These are phyloP conservation scores for Trametes cubensis DNA, from an alignment of 768 basidiomycete species.

Conservation along the genomic window DNA sequence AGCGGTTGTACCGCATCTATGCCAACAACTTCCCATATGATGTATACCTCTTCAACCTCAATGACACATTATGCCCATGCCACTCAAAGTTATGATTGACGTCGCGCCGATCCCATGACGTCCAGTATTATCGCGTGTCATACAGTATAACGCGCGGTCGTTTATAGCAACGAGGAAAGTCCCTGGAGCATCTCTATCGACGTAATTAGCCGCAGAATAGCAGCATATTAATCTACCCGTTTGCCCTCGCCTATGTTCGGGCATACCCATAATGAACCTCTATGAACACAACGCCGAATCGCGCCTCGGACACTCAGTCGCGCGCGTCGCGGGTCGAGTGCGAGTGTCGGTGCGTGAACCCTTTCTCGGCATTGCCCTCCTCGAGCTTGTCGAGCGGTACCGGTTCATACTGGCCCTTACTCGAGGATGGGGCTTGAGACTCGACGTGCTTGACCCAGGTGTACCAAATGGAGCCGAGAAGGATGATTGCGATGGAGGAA, in stretches of 20 bases:
- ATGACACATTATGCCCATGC: too few relatives aligned
- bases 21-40: too few relatives aligned
- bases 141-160: too few relatives aligned
- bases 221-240: background rate
- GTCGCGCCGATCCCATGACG: too few relatives aligned
- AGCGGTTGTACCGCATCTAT: too few relatives aligned
- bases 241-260: background rate
- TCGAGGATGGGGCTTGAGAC: conserved; percentile 43
- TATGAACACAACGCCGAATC: background rate
- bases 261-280: background rate
- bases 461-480: conserved; percentile 81
- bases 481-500: conserved; percentile 78
- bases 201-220: background rate
- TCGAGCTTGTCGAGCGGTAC: conserved; percentile 69
- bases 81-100: too few relatives aligned
- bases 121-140: too few relatives aligned
- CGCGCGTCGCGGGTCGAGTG: conserved; percentile 13
- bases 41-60: too few relatives aligned
- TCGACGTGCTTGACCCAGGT: conserved; percentile 87
- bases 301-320: conserved; percentile 2
- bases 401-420: conserved; percentile 54
- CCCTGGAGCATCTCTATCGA: background rate
- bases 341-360: conserved; percentile 11
- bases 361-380: conserved; percentile 38
- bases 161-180: background rate